These are phyloP conservation scores for Plasmodium knowlesi DNA, from an alignment of 169 alveolate genomes.

Conservation along the genomic window DNA sequence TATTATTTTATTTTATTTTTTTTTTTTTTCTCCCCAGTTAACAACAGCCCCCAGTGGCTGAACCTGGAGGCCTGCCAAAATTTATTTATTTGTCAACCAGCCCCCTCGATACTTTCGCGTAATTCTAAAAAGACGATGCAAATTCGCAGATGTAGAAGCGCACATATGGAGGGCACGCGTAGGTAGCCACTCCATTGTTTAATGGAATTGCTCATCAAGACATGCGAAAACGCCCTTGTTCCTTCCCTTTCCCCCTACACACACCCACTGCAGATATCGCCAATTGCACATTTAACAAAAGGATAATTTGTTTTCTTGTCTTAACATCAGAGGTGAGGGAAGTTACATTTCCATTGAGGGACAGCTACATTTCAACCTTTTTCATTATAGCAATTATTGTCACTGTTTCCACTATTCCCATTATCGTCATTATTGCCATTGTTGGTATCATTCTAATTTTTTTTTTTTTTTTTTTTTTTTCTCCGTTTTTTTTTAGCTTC, in stretches of 20 bases:
- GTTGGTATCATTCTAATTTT: neutral
- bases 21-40: constrained; percentile 10
- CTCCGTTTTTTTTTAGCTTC: constrained; percentile 22
- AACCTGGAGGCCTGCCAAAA: constrained; percentile 58
- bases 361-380: neutral
- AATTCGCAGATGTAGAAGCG: neutral
- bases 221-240: neutral
- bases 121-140: neutral
- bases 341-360: neutral
- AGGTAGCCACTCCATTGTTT: neutral
- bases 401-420: neutral
- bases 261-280: constrained; percentile 43
- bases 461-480: neutral
- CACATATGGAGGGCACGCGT: neutral
- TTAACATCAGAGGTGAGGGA: constrained; percentile 42
- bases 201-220: neutral
- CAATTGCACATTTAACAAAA: constrained; percentile 36
- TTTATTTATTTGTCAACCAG: constrained; percentile 56
- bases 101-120: constrained; percentile 65
- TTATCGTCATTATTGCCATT: neutral
- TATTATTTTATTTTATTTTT: no score
- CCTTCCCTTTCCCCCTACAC: neutral
- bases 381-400: neutral
- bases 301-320: constrained; percentile 24
- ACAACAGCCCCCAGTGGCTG: constrained; percentile 34